A percentile compares a stretch with the other conserved stretches of the same genome.
Conservation (phyloP, 495 filamentous ascomycete species). For the Apiosordaria backusii region DNA sequence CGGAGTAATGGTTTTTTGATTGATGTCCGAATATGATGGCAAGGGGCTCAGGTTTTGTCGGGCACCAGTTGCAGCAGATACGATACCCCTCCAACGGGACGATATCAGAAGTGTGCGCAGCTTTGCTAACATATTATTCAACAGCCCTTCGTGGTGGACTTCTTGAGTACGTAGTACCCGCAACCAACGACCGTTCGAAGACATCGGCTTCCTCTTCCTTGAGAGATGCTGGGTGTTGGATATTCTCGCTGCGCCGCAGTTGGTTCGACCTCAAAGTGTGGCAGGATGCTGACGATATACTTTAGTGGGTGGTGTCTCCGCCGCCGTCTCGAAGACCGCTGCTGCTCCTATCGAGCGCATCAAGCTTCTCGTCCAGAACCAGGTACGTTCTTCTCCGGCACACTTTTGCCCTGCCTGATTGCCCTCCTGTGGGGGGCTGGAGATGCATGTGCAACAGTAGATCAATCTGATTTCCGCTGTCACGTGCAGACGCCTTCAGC, state of each 20-base stretch:
- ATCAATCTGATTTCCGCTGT: slow-evolving; percentile 11
- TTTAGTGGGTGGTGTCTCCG: slow-evolving; percentile 98
- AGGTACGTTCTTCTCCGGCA: slow-evolving; percentile 59
- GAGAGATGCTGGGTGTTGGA: slow-evolving; percentile 28
- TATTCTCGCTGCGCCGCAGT: slow-evolving; percentile 37
- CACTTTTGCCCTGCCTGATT: not conserved
- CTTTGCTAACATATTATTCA: slow-evolving; percentile 25
- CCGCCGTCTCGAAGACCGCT: slow-evolving; percentile 99
- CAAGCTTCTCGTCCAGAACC: slow-evolving; percentile 99
- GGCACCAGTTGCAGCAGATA: not conserved
- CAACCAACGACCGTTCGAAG: not conserved
- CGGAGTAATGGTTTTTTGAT: slow-evolving; percentile 12
- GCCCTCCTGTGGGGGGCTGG: not conserved
- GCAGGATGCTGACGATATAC: slow-evolving; percentile 30
- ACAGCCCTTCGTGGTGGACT: slow-evolving; percentile 80
- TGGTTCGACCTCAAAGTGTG: slow-evolving; percentile 2
- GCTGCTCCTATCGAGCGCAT: slow-evolving; percentile 99
- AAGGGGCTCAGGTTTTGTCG: not conserved
- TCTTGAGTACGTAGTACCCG: slow-evolving; percentile 78
- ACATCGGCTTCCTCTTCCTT: not conserved
- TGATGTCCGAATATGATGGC: not conserved
- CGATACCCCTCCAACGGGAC: not conserved
- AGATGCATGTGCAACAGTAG: not conserved
- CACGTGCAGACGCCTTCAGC: slow-evolving; percentile 16
- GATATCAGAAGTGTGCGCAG: slow-evolving; percentile 1